Percentiles rank a stretch among this genome's conserved stretches.
Conservation (phyloP, 75 land plant species). For the Pinus taeda region DNA sequence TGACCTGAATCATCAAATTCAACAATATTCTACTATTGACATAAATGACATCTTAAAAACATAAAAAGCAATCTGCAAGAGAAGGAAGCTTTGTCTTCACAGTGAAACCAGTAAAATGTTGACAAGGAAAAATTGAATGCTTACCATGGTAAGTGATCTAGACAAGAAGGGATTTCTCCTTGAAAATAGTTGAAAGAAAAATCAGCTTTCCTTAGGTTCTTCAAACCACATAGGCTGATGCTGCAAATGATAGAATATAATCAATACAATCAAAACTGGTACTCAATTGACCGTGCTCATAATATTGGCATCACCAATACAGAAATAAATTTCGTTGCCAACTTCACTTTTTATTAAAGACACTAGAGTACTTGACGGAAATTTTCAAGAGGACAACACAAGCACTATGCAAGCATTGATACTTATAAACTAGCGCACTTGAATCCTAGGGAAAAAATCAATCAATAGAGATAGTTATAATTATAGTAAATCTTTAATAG, state of each 20-base stretch:
- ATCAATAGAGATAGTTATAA: too few species aligned
- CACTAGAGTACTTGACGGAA: not conserved
- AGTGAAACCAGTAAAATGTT: constrained; percentile 22
- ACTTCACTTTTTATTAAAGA: not conserved
- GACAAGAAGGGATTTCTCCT: constrained; percentile 13
- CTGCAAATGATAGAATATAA: constrained; percentile 12
- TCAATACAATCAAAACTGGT: not conserved
- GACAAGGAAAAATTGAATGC: constrained; percentile 4
- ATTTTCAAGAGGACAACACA: not conserved
- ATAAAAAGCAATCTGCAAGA: not conserved
- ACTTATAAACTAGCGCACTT: not conserved
- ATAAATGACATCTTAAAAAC: not conserved
- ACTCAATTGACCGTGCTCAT: not conserved
- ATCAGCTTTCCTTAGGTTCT: constrained; percentile 7
- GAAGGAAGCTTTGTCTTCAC: constrained; percentile 17
- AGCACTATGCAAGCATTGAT: not conserved
- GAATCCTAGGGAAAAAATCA: too few species aligned
- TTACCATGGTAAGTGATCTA: constrained; percentile 8
- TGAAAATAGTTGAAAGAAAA: constrained; percentile 8
- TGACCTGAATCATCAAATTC: not conserved
- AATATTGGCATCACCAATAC: not conserved
- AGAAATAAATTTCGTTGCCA: not conserved
- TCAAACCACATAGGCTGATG: constrained; percentile 7
- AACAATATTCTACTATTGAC: not conserved
- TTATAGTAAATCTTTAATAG: too few species aligned